A percentile compares a stretch with the other conserved stretches of the same genome.
Evolutionary conservation across 768 basidiomycete species (phyloP).

Genomic region (Serendipita sp.): DNA sequence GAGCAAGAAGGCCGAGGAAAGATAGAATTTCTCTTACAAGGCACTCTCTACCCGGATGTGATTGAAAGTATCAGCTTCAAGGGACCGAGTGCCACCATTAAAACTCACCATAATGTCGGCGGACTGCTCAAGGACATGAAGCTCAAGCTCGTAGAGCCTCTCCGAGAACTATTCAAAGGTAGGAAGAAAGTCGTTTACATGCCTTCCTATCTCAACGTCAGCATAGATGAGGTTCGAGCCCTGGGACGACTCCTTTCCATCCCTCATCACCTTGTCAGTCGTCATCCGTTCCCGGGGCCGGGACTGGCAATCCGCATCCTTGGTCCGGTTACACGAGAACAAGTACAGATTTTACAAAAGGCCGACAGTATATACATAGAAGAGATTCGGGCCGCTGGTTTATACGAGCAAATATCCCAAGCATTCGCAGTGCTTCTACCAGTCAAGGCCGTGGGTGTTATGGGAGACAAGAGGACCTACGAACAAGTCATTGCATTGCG

Average conservation of each 20-base stretch:
- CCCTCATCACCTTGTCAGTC: slow-evolving; percentile 80
- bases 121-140: slow-evolving; percentile 95
- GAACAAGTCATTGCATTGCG: slow-evolving; percentile 93
- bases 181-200: slow-evolving; percentile 12
- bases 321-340: slow-evolving; percentile 83
- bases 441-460: slow-evolving; percentile 92
- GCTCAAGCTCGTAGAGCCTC: slow-evolving; percentile 92
- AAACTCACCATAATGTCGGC: slow-evolving; percentile 98
- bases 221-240: slow-evolving; percentile 80
- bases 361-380: slow-evolving; percentile 96
- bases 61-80: slow-evolving; percentile 99
- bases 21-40: slow-evolving; percentile 95
- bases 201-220: neutral
- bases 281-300: slow-evolving; percentile 97
- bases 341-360: slow-evolving; percentile 78
- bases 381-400: slow-evolving; percentile 81
- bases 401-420: slow-evolving; percentile 89
- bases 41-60: slow-evolving; percentile 96
- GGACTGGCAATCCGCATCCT: slow-evolving; percentile 96
- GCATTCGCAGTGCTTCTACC: slow-evolving; percentile 94
- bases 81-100: slow-evolving; percentile 96
- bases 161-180: slow-evolving; percentile 98
- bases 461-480: slow-evolving; percentile 92
- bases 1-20: slow-evolving; percentile 68
- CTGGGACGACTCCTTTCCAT: slow-evolving; percentile 83